phyloP scores from a whole-genome alignment of 257 asterid genomes.

The Misopates orontium region DNA sequence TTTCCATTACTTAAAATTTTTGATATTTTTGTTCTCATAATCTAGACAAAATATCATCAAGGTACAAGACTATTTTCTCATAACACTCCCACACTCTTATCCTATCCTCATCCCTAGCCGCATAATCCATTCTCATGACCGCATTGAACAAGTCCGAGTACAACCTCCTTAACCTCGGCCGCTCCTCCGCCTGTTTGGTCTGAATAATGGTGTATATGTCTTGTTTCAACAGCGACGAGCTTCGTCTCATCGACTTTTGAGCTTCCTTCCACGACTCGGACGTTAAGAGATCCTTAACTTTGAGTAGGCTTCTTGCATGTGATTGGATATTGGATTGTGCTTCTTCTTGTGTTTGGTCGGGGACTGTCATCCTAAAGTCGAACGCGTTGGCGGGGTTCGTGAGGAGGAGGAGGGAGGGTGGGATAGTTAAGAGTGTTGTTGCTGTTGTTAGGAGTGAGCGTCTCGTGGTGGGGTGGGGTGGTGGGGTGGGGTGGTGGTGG shows the following conservation, averaged over 20 bases:
- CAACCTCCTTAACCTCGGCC: slow-evolving; percentile 54
- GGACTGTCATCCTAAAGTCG: slow-evolving; percentile 60
- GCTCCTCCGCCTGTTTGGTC: slow-evolving; percentile 49
- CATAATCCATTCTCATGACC: slow-evolving; percentile 67
- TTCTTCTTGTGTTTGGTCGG: slow-evolving; percentile 67
- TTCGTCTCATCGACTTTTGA: slow-evolving; percentile 49
- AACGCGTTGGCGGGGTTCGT: slow-evolving; percentile 34
- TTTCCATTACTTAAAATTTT: no score
- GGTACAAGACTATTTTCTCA: slow-evolving; percentile 39
- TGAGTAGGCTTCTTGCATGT: slow-evolving; percentile 43
- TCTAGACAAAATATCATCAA: slow-evolving; percentile 46
- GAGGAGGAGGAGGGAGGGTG: slow-evolving; percentile 22
- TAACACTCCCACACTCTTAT: slow-evolving; percentile 49
- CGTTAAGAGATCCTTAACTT: slow-evolving; percentile 48
- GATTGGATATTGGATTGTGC: slow-evolving; percentile 46
- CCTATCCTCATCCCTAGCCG: slow-evolving; percentile 69
- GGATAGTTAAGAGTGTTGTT: neutral
- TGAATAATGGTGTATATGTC: slow-evolving; percentile 65
- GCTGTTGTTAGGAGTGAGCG: slow-evolving; percentile 22
- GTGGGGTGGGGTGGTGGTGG: slow-evolving; percentile 26
- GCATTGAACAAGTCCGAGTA: slow-evolving; percentile 50
- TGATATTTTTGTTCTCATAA: slow-evolving; percentile 13
- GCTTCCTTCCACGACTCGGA: slow-evolving; percentile 65
- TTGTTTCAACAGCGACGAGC: slow-evolving; percentile 59
- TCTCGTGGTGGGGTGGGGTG: slow-evolving; percentile 29